Percentiles rank a stretch among this genome's conserved stretches.
Evolutionary conservation across 2,329 filamentous ascomycete species (phyloP).

Genomic region (Venturia oleaginea): DNA sequence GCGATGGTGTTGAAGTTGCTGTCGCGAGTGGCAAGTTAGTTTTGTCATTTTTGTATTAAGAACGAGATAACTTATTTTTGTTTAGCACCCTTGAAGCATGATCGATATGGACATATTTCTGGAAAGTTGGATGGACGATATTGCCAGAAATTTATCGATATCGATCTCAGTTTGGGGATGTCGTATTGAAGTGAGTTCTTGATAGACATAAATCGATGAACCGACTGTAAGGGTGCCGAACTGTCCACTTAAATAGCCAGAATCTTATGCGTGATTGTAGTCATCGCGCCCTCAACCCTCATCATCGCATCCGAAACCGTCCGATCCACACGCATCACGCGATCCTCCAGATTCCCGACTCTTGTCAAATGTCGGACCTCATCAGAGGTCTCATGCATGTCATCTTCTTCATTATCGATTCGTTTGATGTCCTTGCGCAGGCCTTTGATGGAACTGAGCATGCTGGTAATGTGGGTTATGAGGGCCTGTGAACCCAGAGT

Average conservation of each 20-base stretch:
- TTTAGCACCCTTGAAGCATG: background rate
- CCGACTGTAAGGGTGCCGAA: too few relatives aligned
- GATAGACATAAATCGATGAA: too few relatives aligned
- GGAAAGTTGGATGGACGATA: too few relatives aligned
- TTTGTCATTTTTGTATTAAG: too few relatives aligned
- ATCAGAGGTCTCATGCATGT: background rate
- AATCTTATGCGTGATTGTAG: background rate
- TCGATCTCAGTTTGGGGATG: background rate
- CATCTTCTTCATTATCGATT: background rate
- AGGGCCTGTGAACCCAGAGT: background rate
- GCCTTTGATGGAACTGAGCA: background rate
- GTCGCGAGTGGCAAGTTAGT: too few relatives aligned
- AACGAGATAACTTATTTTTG: too few relatives aligned
- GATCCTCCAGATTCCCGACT: background rate
- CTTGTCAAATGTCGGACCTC: background rate
- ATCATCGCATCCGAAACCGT: background rate
- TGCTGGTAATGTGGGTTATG: background rate
- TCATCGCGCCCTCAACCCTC: background rate
- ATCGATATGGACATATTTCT: background rate
- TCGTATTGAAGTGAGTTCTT: too few relatives aligned
- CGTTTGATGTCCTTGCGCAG: background rate
- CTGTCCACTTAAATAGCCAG: background rate
- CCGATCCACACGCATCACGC: background rate
- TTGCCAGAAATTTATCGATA: background rate
- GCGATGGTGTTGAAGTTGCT: background rate